Evolutionary conservation across 495 filamentous ascomycete species (phyloP).

Genomic region (Trichoderma erinaceum): DNA sequence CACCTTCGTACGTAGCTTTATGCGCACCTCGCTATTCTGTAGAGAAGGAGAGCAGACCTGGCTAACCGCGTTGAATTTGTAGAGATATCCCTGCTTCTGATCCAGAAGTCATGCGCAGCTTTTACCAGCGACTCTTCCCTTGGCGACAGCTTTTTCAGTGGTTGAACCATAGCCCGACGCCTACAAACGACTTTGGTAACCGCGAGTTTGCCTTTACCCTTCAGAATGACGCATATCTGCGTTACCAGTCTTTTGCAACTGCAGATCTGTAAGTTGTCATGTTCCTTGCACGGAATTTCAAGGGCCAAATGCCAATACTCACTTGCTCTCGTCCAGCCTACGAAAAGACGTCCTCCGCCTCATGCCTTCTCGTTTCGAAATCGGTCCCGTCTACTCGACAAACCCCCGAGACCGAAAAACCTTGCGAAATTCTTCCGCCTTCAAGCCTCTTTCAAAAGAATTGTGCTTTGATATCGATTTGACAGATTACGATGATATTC

Average conservation of each 20-base stretch:
- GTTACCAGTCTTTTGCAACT: constrained; percentile 85
- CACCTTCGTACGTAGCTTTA: constrained; percentile 27
- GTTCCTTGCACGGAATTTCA: background rate
- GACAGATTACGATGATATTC: constrained; percentile 95
- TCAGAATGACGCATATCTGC: constrained; percentile 79
- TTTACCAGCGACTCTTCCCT: constrained; percentile 94
- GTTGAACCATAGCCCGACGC: constrained; percentile 88
- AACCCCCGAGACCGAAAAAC: constrained; percentile 93
- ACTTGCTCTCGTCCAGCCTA: constrained; percentile 46
- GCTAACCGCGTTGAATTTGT: background rate
- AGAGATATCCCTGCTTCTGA: constrained; percentile 42
- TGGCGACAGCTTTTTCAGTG: constrained; percentile 95
- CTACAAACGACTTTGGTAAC: constrained; percentile 80
- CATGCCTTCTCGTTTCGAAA: constrained; percentile 93
- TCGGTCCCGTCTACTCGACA: constrained; percentile 87
- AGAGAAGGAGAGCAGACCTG: background rate
- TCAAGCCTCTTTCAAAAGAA: constrained; percentile 79
- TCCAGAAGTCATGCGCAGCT: constrained; percentile 76
- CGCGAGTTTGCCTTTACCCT: constrained; percentile 94
- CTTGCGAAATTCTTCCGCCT: constrained; percentile 63
- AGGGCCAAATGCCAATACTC: constrained; percentile 2
- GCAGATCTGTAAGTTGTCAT: constrained; percentile 63
- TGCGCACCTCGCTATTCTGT: background rate
- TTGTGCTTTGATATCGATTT: constrained; percentile 98
- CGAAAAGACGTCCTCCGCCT: constrained; percentile 83